Evolutionary conservation across 1,284 basidiomycete genomes (phyloP).

Genomic region (Austroboletus rostrupii): DNA sequence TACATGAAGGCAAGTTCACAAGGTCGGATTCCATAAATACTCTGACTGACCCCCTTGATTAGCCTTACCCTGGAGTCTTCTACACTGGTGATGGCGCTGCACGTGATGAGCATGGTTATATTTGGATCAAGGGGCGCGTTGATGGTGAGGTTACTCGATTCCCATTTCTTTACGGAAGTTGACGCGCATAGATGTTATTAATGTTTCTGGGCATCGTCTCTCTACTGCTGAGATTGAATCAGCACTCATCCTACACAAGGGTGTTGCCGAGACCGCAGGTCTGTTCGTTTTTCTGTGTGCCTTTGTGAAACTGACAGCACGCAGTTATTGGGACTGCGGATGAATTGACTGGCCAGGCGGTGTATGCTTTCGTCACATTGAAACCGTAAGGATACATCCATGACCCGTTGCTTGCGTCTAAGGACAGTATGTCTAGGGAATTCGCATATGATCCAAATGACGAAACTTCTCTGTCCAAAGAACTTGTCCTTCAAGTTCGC

Average conservation of each 20-base stretch:
- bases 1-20: constrained; percentile 70
- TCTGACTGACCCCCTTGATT: constrained; percentile 4
- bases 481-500: constrained; percentile 90
- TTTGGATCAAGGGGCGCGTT: constrained; percentile 97
- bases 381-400: constrained; percentile 54
- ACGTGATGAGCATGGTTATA: constrained; percentile 93
- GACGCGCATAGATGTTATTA: constrained; percentile 70
- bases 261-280: constrained; percentile 92
- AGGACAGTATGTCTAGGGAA: constrained; percentile 49
- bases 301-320: constrained; percentile 2
- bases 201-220: constrained; percentile 94
- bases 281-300: constrained; percentile 12
- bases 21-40: background rate
- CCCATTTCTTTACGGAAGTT: background rate
- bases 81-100: constrained; percentile 97
- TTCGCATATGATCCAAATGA: constrained; percentile 71
- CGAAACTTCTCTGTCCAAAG: constrained; percentile 76
- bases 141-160: constrained; percentile 64
- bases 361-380: constrained; percentile 81
- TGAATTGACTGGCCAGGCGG: constrained; percentile 86
- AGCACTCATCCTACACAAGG: constrained; percentile 89
- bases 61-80: constrained; percentile 85
- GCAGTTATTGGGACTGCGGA: constrained; percentile 82
- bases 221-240: constrained; percentile 98
- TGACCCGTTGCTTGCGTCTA: background rate